These are phyloP conservation scores for Carex sylvatica DNA, from an alignment of 202 grass and related monocot genomes.

Conservation along the genomic window DNA sequence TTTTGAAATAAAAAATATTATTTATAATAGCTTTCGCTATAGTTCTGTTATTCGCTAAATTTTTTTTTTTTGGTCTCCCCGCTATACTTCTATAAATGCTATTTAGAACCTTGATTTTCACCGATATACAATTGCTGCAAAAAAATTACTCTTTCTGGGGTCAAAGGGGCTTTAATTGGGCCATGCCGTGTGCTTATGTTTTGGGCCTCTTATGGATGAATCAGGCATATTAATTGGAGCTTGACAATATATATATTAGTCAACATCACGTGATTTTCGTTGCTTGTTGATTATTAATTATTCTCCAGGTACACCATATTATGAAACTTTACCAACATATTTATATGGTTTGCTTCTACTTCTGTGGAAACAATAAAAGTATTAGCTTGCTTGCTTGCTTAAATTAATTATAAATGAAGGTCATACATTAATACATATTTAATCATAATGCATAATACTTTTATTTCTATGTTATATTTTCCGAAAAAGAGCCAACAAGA, in stretches of 20 bases:
- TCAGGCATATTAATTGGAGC: not conserved
- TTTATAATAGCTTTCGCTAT: too few relatives aligned
- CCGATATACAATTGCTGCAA: too few relatives aligned
- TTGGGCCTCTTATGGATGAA: too few relatives aligned
- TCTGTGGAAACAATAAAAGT: not conserved
- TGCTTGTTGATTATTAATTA: not conserved
- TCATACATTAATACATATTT: not conserved
- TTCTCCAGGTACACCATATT: not conserved
- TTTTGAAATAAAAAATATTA: too few relatives aligned
- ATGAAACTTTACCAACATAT: not conserved
- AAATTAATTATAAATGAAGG: not conserved
- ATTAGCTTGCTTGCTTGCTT: not conserved
- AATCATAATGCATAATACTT: not conserved
- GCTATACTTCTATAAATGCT: too few relatives aligned
- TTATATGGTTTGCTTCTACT: not conserved
- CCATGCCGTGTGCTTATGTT: too few relatives aligned
- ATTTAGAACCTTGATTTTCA: too few relatives aligned
- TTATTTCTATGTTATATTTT: not conserved
- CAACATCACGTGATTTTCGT: not conserved
- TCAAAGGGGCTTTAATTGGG: too few relatives aligned
- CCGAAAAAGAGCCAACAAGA: not conserved
- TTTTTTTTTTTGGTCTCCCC: too few relatives aligned
- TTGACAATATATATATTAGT: not conserved
- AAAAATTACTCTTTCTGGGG: too few relatives aligned
- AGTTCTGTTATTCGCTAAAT: too few relatives aligned